phyloP scores from a whole-genome alignment of 2,329 filamentous ascomycete genomes.

The Epichloe elymi region DNA sequence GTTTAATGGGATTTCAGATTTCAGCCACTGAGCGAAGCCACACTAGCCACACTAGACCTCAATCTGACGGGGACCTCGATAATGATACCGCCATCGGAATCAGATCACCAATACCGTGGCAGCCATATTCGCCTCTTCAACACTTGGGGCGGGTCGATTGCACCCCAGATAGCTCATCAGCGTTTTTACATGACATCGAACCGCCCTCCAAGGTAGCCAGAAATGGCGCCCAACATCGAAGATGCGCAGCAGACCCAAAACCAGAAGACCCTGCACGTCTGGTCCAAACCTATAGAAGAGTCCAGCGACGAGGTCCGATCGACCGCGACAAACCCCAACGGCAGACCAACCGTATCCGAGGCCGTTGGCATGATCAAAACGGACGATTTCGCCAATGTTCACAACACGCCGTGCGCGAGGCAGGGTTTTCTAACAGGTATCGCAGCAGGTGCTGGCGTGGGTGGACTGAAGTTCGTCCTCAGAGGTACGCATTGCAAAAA shows the following conservation, averaged over 20 bases:
- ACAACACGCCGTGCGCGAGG: slow-evolving; percentile 71
- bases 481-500: slow-evolving; percentile 41
- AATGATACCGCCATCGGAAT: background rate
- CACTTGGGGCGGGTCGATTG: background rate
- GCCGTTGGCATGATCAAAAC: slow-evolving; percentile 54
- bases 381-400: slow-evolving; percentile 57
- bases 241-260: slow-evolving; percentile 13
- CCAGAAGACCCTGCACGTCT: slow-evolving; percentile 23
- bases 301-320: slow-evolving; percentile 9
- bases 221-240: slow-evolving; percentile 20
- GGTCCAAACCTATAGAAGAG: slow-evolving; percentile 22
- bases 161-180: background rate
- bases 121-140: background rate
- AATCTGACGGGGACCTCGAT: background rate
- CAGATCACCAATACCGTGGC: background rate
- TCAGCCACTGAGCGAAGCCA: slow-evolving; percentile 7
- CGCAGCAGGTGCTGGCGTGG: slow-evolving; percentile 61
- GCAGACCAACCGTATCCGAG: slow-evolving; percentile 34
- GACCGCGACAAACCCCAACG: slow-evolving; percentile 8
- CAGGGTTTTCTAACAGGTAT: slow-evolving; percentile 78
- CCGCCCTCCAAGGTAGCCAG: slow-evolving; percentile 17
- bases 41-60: background rate
- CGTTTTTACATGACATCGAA: slow-evolving; percentile 4
- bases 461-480: slow-evolving; percentile 59
- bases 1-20: slow-evolving; percentile 19